Conservation (phyloP, 2,329 filamentous ascomycete species). For the Hymenoscyphus scutula region DNA sequence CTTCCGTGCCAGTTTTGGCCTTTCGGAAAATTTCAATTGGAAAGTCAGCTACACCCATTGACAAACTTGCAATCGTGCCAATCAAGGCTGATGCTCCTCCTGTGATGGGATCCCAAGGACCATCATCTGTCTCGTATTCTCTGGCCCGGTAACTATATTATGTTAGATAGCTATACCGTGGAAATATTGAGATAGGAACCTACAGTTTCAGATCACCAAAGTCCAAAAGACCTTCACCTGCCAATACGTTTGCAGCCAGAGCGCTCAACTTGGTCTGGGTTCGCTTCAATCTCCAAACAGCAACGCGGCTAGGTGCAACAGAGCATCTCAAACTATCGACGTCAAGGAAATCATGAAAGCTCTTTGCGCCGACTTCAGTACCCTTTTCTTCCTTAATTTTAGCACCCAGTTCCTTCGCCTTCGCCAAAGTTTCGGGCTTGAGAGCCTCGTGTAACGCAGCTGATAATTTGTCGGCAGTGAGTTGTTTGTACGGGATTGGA, state of each 20-base stretch:
- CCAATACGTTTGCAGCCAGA: constrained; percentile 68
- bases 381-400: constrained; percentile 67
- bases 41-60: constrained; percentile 78
- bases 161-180: constrained; percentile 9
- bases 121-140: constrained; percentile 76
- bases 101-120: constrained; percentile 76
- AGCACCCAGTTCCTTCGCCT: constrained; percentile 49
- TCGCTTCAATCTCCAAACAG: constrained; percentile 71
- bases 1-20: constrained; percentile 28
- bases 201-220: constrained; percentile 73
- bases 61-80: constrained; percentile 77
- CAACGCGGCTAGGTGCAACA: constrained; percentile 63
- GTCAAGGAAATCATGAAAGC: constrained; percentile 70
- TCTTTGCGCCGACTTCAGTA: constrained; percentile 59
- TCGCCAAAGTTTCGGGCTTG: constrained; percentile 55
- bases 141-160: constrained; percentile 46
- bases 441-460: constrained; percentile 61
- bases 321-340: constrained; percentile 67
- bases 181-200: constrained; percentile 39
- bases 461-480: constrained; percentile 65
- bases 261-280: constrained; percentile 67
- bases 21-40: constrained; percentile 55
- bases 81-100: constrained; percentile 75
- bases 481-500: constrained; percentile 65
- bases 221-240: constrained; percentile 60